phyloP scores from a whole-genome alignment of 1,284 basidiomycete species.

The Marasmius sp. region DNA sequence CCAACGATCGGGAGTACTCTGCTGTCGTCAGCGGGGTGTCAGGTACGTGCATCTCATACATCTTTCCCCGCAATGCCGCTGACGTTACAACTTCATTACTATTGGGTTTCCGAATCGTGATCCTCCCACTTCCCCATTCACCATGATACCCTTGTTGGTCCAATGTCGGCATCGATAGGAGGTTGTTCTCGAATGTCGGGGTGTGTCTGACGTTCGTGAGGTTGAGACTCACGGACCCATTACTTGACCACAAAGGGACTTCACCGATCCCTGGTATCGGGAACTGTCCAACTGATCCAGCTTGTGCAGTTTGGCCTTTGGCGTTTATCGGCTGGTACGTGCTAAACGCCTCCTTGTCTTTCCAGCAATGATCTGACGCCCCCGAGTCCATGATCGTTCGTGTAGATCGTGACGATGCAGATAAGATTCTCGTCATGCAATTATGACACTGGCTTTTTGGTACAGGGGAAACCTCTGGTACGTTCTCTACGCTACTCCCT shows the following conservation, averaged over 20 bases:
- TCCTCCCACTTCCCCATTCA: not conserved
- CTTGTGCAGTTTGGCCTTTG: not conserved
- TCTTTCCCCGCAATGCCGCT: not conserved
- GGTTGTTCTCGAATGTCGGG: not conserved
- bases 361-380: not conserved
- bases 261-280: not conserved
- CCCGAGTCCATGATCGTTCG: not conserved
- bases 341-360: not conserved
- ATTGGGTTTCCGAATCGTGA: not conserved
- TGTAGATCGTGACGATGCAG: too few relatives aligned
- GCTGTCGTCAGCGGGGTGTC: not conserved
- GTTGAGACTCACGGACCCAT: not conserved
- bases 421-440: too few relatives aligned
- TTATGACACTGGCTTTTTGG: too few relatives aligned
- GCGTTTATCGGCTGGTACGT: not conserved
- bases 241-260: not conserved
- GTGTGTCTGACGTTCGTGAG: not conserved
- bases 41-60: not conserved
- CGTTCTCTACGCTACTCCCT: too few relatives aligned
- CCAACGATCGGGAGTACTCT: not conserved
- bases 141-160: not conserved
- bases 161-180: not conserved
- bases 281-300: not conserved
- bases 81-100: not conserved
- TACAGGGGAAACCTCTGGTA: too few relatives aligned